Evolutionary conservation across 176 grass and related monocot genomes (phyloP), one percentile per base, ranked within the genome.

Genomic region (Raddia guianensis): DNA sequence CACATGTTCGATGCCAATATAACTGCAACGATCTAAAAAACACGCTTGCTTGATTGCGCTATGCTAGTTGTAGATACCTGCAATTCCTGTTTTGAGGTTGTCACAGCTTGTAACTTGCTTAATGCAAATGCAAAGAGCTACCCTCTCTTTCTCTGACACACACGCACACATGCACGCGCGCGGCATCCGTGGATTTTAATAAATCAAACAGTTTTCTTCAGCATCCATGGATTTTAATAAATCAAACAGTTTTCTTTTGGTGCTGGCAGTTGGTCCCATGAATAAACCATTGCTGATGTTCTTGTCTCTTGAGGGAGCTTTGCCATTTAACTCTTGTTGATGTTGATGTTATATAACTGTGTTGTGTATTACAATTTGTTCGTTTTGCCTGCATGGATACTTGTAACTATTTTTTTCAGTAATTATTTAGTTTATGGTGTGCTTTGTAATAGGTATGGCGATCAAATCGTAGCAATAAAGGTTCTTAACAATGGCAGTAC

Each of bases 381-480:
- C 45, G 9, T 68, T 51, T 84, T 62, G 12, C 51, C 10, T 60
- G 19, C 49, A 52, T 52, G 49, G 16, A 37, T 66, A 32, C 32
- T 35, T 27, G 11, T 50, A 15, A 61, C 32, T 16, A 6, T 9
- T 60, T 77, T 37, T 62, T 67, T 49, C 40, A 51, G 72, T 66
- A 72, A 72, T 66, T 48, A 9, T 68, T 72, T 21, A 14, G 7
- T 60, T 73, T 75, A 21, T 45, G 72, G 72, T 71, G 16, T 88
- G 34, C 19, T 49, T 45, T 74, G 7, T 15, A 70, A 69, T 68
- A 97, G 94, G 87, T 97, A 97, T 44, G 83, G 55, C 44, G 90
- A 93, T 45, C 73, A 94, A 72, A 94, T 94, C 89, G 94, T 97
- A 83, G 94, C 94, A 7, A 92, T 97, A 80, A 94, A 97, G 75